Base-by-base conservation (phyloP, 495 filamentous ascomycete species). In the Penicillium lagena region DNA sequence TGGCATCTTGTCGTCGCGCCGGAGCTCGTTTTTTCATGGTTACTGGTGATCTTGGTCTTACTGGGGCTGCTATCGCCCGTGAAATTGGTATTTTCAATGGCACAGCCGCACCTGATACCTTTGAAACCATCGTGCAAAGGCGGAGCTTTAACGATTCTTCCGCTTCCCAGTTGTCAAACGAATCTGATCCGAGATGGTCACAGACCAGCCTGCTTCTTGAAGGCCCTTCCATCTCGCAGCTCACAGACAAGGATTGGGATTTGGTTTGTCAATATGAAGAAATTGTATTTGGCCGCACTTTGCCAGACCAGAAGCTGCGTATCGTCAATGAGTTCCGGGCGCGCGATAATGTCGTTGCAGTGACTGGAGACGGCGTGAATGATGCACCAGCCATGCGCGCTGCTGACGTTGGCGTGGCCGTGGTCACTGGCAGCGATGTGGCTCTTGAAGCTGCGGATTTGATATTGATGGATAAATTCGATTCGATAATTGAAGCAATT, bases 391-490 rank as follows among this genome's bases (percentile, higher is more conserved):
- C 80, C 22, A 64, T 87, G 34, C 79, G 80, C 40, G 67, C 73
- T 17, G 79, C 83, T 13, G 78, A 87, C 51, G 76, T 86, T 6
- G 83, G 83, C 40, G 77, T 87, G 44, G 81, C 82, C 4, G 81
- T 86, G 63, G 80, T 77, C 28, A 71, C 70, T 10, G 68, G 72
- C 22, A 76, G 73, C 17, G 78, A 81, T 33, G 75, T 81, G 4
- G 78, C 78, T n/a, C 77, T 68, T 77, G 93, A 96, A 67, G 91
- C 91, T 6, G 88, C 91, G 8, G 86, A 94, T 54, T 78, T 96
- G 4, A 87, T 96, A 12, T 78, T 97, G 7, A 67, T 88, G 2
- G 84, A 86, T 27, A 72, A 70, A 0, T 88, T 90, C 49, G 72
- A 75, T 14, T 82, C 78, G 2, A 77, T 89, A 12, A 74, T 86